These are phyloP conservation scores for Cucumis hystrix DNA, from an alignment of 306 rosid genomes.

Conservation along the genomic window DNA sequence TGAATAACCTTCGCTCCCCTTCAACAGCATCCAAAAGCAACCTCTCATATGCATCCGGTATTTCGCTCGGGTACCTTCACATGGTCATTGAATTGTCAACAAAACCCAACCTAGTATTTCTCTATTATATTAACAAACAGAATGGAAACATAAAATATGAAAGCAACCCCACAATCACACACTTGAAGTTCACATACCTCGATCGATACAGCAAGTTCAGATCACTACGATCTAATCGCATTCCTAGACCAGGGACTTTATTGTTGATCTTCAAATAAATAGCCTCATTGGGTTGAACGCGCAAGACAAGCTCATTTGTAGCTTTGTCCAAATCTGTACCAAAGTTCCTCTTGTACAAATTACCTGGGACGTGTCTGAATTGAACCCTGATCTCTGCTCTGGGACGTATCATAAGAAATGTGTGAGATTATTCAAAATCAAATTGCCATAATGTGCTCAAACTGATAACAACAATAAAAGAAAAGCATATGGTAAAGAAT, in stretches of 20 bases:
- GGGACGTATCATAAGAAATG: conserved; percentile 22
- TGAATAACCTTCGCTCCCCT: conserved; percentile 86
- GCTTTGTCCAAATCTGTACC: conserved; percentile 91
- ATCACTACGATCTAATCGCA: conserved; percentile 90
- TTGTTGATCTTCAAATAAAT: conserved; percentile 93
- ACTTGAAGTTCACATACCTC: conserved; percentile 31
- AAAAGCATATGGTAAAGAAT: not conserved
- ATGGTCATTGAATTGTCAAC: conserved; percentile 7
- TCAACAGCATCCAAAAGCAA: conserved; percentile 83
- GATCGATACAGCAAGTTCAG: conserved; percentile 74
- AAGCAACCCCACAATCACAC: not conserved
- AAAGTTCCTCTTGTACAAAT: conserved; percentile 72
- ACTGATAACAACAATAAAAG: not conserved
- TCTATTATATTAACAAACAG: not conserved
- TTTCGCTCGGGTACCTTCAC: conserved; percentile 72
- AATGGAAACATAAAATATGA: not conserved
- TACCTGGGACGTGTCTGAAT: conserved; percentile 94
- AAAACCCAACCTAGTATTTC: not conserved
- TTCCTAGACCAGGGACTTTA: conserved; percentile 94
- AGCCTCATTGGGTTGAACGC: conserved; percentile 97
- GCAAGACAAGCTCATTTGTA: conserved; percentile 89
- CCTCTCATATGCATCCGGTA: conserved; percentile 95
- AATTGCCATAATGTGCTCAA: not conserved
- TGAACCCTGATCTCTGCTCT: conserved; percentile 99
- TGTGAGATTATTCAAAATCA: conserved; percentile 1